Percentiles rank a stretch among this genome's conserved stretches.
Conservation (phyloP, 768 basidiomycete species). For the Favolaschia claudopus region DNA sequence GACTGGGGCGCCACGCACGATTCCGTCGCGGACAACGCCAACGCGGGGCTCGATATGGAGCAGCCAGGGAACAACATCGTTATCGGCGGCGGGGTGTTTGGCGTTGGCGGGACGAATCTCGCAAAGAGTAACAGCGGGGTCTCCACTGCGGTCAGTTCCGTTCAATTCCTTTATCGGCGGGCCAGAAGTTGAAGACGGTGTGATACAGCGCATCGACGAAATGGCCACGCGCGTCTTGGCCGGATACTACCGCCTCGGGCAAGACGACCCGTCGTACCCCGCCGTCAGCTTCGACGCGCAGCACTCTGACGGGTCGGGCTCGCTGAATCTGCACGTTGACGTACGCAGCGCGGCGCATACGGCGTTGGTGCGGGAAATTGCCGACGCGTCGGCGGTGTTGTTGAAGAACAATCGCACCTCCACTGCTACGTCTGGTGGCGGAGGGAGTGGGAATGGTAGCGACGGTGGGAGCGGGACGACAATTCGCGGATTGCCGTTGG, state of each 20-base stretch:
- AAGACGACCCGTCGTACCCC: slow-evolving; percentile 34
- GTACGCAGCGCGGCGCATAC: slow-evolving; percentile 54
- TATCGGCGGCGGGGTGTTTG: slow-evolving; percentile 54
- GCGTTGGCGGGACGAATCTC: slow-evolving; percentile 27
- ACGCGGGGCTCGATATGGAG: slow-evolving; percentile 31
- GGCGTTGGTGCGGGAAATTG: slow-evolving; percentile 66
- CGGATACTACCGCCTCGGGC: slow-evolving; percentile 27
- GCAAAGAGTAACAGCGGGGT: slow-evolving; percentile 45
- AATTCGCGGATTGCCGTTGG: slow-evolving; percentile 50
- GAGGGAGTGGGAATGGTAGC: no score
- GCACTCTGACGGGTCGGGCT: slow-evolving; percentile 52
- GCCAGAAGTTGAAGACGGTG: slow-evolving; percentile 25
- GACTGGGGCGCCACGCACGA: slow-evolving; percentile 30
- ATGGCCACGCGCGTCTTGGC: slow-evolving; percentile 30
- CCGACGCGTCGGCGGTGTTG: slow-evolving; percentile 70
- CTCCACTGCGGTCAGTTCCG: slow-evolving; percentile 33
- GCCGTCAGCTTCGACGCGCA: slow-evolving; percentile 54
- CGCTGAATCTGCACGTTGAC: slow-evolving; percentile 50
- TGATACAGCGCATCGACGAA: background rate
- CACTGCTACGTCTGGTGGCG: slow-evolving; percentile 33
- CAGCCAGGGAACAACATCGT: slow-evolving; percentile 42
- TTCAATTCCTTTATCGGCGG: background rate
- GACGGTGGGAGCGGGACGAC: no score
- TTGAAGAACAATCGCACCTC: slow-evolving; percentile 66
- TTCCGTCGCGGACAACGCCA: slow-evolving; percentile 24